Evolutionary conservation across 2,329 filamentous ascomycete species (phyloP), one percentile per base, ranked within the genome.

Genomic region (Pseudocercospora ulei): DNA sequence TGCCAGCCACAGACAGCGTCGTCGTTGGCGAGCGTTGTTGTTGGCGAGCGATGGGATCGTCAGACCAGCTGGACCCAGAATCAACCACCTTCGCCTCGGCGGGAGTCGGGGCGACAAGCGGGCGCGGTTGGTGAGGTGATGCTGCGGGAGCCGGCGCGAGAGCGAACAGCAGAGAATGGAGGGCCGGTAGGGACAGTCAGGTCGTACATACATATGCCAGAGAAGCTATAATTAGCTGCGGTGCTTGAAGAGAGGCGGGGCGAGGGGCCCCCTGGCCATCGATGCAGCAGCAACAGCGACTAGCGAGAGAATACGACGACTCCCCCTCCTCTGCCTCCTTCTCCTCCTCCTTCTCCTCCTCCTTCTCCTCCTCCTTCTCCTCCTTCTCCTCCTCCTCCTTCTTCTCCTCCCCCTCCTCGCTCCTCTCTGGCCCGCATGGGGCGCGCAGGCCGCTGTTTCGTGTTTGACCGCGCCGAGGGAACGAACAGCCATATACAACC

Each of bases 361-460:
- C 7, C 22, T 7, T n/a, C n/a, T n/a, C n/a, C n/a, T n/a, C n/a
- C n/a, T n/a, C n/a, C n/a, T n/a, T n/a, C n/a, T n/a, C n/a, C n/a
- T n/a, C n/a, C n/a, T n/a, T n/a, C n/a, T n/a, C n/a, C n/a, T n/a
- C n/a, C n/a, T n/a, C n/a, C n/a, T n/a, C n/a, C n/a, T n/a, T n/a
- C n/a, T n/a, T n/a, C n/a, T n/a, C n/a, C n/a, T n/a, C n/a, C n/a
- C n/a, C n/a, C n/a, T n/a, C 3, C 23, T 25, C 12, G 9, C 23
- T 18, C 16, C 33, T 17, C 20, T 14, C 34, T 27, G 20, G 34
- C 14, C 14, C 25, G 18, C 30, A 17, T 24, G 33, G 41, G 43
- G 35, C 39, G 43, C 43, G 20, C 33, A 41, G 43, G 20, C 35
- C 43, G 33, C 13, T 34, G 43, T 46, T 46, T 46, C 43, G 39